These are phyloP conservation scores for Gymnopilus junonius DNA, from an alignment of 768 basidiomycete genomes.

Conservation along the genomic window DNA sequence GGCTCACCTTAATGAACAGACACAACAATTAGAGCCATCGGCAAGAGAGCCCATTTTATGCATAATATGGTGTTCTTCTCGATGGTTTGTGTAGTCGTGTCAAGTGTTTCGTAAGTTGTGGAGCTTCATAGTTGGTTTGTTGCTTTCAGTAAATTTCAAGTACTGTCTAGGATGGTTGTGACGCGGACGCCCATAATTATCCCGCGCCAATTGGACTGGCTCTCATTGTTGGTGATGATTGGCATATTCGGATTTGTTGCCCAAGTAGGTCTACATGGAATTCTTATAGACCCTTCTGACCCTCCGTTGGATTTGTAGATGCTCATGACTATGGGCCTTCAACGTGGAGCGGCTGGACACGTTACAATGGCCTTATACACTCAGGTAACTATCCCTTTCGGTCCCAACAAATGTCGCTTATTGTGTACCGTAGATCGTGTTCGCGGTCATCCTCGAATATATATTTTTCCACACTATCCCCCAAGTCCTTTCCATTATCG, in stretches of 20 bases:
- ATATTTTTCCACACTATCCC: constrained; percentile 67
- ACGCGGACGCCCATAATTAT: constrained; percentile 45
- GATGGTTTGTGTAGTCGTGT: constrained; percentile 50
- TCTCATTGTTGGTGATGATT: constrained; percentile 52
- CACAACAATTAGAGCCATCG: constrained; percentile 62
- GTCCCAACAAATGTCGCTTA: not conserved
- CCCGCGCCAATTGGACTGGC: constrained; percentile 49
- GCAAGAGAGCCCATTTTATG: constrained; percentile 74
- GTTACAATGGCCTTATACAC: constrained; percentile 63
- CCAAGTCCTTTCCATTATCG: constrained; percentile 60
- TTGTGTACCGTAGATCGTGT: constrained; percentile 38
- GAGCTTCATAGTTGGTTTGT: not conserved
- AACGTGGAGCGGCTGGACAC: constrained; percentile 28
- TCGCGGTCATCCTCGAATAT: constrained; percentile 66
- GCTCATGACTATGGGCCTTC: constrained; percentile 41
- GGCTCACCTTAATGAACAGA: constrained; percentile 25
- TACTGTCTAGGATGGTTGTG: constrained; percentile 43
- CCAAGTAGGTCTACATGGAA: constrained; percentile 38
- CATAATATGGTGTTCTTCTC: constrained; percentile 76
- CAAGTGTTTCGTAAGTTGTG: constrained; percentile 36
- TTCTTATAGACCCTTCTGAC: not conserved
- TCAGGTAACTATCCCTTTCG: constrained; percentile 37
- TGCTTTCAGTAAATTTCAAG: not conserved
- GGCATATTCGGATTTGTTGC: constrained; percentile 57
- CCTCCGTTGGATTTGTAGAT: constrained; percentile 29